phyloP scores from a whole-genome alignment of 768 basidiomycete genomes.

The Mycena sanguinolenta region DNA sequence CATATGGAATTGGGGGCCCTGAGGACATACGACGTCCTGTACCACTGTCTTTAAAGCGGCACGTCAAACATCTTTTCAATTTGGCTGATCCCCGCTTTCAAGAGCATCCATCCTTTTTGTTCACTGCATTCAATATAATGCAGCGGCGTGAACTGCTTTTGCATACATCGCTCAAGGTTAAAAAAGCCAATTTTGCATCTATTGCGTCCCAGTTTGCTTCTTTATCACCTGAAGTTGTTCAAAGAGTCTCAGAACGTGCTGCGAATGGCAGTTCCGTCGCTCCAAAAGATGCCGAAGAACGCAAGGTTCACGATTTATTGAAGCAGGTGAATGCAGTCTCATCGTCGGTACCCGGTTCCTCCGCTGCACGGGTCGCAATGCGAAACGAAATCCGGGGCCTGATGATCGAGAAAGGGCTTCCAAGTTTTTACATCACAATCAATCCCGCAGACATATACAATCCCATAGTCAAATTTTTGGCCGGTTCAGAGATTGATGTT shows the following conservation, averaged over 20 bases:
- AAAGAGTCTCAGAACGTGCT: background rate
- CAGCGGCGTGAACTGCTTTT: background rate
- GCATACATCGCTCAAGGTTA: background rate
- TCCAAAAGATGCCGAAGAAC: background rate
- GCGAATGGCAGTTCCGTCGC: background rate
- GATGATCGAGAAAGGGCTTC: constrained; percentile 4
- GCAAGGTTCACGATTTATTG: background rate
- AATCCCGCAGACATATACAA: background rate
- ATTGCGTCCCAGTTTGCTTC: background rate
- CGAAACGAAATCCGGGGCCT: constrained; percentile 5
- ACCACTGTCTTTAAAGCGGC: background rate
- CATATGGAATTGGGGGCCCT: background rate
- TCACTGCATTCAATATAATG: background rate
- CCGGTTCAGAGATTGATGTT: background rate
- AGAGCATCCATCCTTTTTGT: constrained; percentile 2
- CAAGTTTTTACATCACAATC: constrained; percentile 10
- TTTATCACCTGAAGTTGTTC: background rate
- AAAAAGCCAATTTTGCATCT: background rate
- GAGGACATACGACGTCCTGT: background rate
- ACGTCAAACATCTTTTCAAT: constrained; percentile 4
- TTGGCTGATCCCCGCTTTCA: background rate
- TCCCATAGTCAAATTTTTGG: constrained; percentile 6
- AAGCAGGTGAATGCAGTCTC: background rate
- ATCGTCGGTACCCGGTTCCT: background rate
- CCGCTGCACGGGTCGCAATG: background rate